Evolutionary conservation across 495 filamentous ascomycete species (phyloP).

Genomic region (Penicillium antarcticum): DNA sequence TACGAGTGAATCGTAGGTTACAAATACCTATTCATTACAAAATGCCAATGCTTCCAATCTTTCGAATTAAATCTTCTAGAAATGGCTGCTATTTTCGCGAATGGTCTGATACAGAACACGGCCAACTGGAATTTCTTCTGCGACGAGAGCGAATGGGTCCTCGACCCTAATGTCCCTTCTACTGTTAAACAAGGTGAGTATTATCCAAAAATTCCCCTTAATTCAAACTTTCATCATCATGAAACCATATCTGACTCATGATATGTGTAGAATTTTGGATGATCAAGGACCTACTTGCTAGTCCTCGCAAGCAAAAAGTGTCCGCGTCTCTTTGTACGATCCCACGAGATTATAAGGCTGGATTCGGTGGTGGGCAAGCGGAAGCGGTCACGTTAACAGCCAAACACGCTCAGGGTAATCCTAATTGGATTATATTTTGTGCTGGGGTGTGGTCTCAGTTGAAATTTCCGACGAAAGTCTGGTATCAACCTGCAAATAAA

Average conservation of each 20-base stretch:
- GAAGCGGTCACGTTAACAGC: conserved; percentile 1
- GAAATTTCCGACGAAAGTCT: not conserved
- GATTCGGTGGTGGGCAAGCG: not conserved
- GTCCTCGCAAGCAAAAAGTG: not conserved
- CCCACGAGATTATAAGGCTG: not conserved
- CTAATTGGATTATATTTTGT: not conserved
- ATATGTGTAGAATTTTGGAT: not conserved
- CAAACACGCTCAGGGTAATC: not conserved
- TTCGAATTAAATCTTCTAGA: not conserved
- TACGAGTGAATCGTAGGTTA: conserved; percentile 1
- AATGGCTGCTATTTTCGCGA: conserved; percentile 1
- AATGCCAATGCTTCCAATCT: not conserved
- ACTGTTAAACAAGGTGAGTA: not conserved
- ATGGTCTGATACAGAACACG: not conserved
- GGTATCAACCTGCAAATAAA: conserved; percentile 1
- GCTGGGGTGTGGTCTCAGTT: conserved; percentile 1
- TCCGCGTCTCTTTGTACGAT: not conserved
- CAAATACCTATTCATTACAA: not conserved
- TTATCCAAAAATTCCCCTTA: not conserved
- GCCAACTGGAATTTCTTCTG: not conserved
- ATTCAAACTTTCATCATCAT: not conserved
- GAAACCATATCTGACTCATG: not conserved
- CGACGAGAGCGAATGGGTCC: conserved; percentile 2
- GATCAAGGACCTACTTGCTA: not conserved
- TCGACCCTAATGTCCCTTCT: not conserved